These are phyloP conservation scores for Chrysoporthe austroafricana DNA, from an alignment of 2,329 filamentous ascomycete genomes.

Conservation along the genomic window DNA sequence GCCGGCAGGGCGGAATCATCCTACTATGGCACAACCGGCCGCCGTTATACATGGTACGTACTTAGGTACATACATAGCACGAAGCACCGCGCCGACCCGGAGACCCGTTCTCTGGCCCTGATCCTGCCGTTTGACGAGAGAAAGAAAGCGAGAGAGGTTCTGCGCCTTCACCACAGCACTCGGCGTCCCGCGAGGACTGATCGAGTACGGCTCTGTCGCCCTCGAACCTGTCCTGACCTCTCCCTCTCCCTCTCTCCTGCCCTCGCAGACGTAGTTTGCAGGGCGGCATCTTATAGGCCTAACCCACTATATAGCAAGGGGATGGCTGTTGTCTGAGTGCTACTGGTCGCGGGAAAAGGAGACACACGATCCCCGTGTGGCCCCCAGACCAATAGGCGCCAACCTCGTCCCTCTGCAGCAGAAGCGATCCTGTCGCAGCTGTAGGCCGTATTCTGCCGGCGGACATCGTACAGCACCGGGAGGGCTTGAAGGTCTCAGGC, in stretches of 20 bases:
- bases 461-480: not conserved
- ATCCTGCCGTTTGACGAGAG: too few relatives aligned
- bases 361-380: constrained; percentile 3
- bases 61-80: too few relatives aligned
- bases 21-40: too few relatives aligned
- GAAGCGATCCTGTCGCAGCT: not conserved
- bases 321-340: constrained; percentile 14
- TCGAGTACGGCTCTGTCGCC: not conserved
- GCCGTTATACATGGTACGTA: too few relatives aligned
- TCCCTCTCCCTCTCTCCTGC: not conserved
- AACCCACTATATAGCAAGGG: not conserved
- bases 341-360: constrained; percentile 16
- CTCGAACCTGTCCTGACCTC: not conserved
- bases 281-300: not conserved
- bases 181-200: not conserved
- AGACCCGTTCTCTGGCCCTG: too few relatives aligned
- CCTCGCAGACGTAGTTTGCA: not conserved
- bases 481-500: not conserved
- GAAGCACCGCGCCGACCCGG: too few relatives aligned
- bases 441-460: not conserved
- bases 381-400: constrained; percentile 18
- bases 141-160: too few relatives aligned
- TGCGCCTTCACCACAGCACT: too few relatives aligned
- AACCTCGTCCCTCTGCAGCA: constrained; percentile 9
- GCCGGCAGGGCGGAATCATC: too few relatives aligned